Percentiles rank a stretch among this genome's conserved stretches.
phyloP scores from a whole-genome alignment of 2,329 filamentous ascomycete species.

The Penicillium sp. region DNA sequence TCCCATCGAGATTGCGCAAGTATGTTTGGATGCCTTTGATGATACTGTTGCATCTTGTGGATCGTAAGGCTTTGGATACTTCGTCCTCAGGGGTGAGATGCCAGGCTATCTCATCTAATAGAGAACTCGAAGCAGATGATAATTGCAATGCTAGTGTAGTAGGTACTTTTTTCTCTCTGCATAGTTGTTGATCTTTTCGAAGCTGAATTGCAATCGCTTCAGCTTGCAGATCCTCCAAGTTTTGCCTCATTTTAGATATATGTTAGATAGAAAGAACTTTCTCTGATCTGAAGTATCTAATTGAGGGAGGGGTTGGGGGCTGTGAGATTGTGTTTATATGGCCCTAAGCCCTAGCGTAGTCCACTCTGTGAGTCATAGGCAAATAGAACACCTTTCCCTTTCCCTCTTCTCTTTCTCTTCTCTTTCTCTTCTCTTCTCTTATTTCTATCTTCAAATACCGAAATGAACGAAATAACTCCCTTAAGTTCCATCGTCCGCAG shows the following conservation, averaged over 20 bases:
- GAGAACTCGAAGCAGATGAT: constrained; percentile 10
- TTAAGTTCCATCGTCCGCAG: neutral
- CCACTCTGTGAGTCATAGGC: no score
- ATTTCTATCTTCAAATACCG: no score
- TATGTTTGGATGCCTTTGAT: constrained; percentile 19
- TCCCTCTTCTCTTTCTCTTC: no score
- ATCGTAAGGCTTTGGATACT: constrained; percentile 8
- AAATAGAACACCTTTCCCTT: no score
- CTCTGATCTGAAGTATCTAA: no score
- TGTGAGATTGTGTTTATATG: no score
- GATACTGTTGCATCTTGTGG: constrained; percentile 16
- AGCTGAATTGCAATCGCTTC: neutral
- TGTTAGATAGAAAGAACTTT: no score
- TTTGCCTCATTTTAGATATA: no score
- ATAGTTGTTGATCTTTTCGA: constrained; percentile 20
- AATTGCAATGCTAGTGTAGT: constrained; percentile 19
- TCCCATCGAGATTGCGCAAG: constrained; percentile 14
- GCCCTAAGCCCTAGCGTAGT: no score
- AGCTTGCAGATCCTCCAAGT: no score
- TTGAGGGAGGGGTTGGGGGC: no score
- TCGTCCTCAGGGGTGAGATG: constrained; percentile 15
- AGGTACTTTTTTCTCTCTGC: constrained; percentile 30
- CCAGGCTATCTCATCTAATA: constrained; percentile 9
- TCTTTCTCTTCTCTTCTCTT: no score
- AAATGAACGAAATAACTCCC: neutral